Percentiles rank a stretch among this genome's conserved stretches.
These are phyloP conservation scores for Blepharisma japonicum DNA, from an alignment of 73 alveolate genomes.

Conservation along the genomic window DNA sequence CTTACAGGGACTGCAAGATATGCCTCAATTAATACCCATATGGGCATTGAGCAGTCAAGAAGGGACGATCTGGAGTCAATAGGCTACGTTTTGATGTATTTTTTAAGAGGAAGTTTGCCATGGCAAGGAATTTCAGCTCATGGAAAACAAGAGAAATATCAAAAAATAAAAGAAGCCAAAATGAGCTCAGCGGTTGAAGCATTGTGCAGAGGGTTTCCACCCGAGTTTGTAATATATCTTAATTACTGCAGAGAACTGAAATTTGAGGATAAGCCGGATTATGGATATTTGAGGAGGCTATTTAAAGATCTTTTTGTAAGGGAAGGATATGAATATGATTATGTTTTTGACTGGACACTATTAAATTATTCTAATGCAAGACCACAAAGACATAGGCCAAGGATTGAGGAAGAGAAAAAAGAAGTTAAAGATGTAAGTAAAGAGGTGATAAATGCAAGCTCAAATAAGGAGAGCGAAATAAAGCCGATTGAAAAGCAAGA, in stretches of 20 bases:
- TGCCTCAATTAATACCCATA: slow-evolving; percentile 49
- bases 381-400: no score
- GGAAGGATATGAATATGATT: slow-evolving; percentile 15
- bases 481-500: no score
- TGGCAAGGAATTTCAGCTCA: slow-evolving; percentile 77
- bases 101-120: slow-evolving; percentile 75
- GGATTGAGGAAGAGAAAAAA: no score
- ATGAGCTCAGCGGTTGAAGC: slow-evolving; percentile 58
- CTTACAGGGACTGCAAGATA: slow-evolving; percentile 68
- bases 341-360: slow-evolving; percentile 26
- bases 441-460: no score
- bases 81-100: slow-evolving; percentile 60
- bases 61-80: slow-evolving; percentile 70
- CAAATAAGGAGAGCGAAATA: no score
- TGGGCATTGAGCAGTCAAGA: slow-evolving; percentile 52
- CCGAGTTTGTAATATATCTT: slow-evolving; percentile 23
- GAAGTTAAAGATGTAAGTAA: no score
- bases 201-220: slow-evolving; percentile 75
- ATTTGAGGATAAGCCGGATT: slow-evolving; percentile 79
- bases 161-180: slow-evolving; percentile 63
- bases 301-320: slow-evolving; percentile 43
- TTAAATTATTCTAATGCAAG: background rate
- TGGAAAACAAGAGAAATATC: slow-evolving; percentile 64
- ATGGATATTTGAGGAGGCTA: slow-evolving; percentile 46
- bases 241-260: slow-evolving; percentile 44